Evolutionary conservation across 331 rosid species (phyloP).

Genomic region (Dryas integrifolia): DNA sequence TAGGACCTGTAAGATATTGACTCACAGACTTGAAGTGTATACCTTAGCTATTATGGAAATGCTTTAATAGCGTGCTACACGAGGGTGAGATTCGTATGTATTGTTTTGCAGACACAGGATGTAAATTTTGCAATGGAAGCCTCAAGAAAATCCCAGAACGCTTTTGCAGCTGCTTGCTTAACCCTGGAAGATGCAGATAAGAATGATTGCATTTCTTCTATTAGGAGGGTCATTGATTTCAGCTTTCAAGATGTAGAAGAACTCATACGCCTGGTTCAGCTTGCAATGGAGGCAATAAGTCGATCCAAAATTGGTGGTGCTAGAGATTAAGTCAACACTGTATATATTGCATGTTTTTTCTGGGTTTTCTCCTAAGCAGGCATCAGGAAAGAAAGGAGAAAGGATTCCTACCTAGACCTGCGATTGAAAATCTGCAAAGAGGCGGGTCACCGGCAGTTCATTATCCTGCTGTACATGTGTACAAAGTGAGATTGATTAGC

Average conservation of each 20-base stretch:
- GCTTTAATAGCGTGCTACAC: slow-evolving; percentile 13
- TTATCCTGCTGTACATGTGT: slow-evolving; percentile 68
- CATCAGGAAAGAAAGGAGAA: slow-evolving; percentile 36
- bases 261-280: slow-evolving; percentile 52
- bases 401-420: slow-evolving; percentile 29
- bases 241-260: slow-evolving; percentile 80
- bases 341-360: slow-evolving; percentile 42
- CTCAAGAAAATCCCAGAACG: slow-evolving; percentile 52
- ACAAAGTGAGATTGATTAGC: slow-evolving; percentile 67
- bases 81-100: slow-evolving; percentile 17
- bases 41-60: slow-evolving; percentile 4
- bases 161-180: slow-evolving; percentile 47
- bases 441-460: slow-evolving; percentile 34
- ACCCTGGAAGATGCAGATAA: slow-evolving; percentile 46
- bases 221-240: slow-evolving; percentile 66
- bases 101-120: slow-evolving; percentile 63
- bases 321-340: slow-evolving; percentile 56
- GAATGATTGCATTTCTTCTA: slow-evolving; percentile 46
- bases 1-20: not conserved
- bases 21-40: slow-evolving; percentile 8
- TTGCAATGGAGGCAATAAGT: slow-evolving; percentile 56
- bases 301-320: slow-evolving; percentile 51
- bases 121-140: slow-evolving; percentile 80
- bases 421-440: slow-evolving; percentile 41
- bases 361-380: slow-evolving; percentile 37